A percentile compares a stretch with the other conserved stretches of the same genome.
These are phyloP conservation scores for Colletotrichum sp. DNA, from an alignment of 2,329 filamentous ascomycete species.

Conservation along the genomic window DNA sequence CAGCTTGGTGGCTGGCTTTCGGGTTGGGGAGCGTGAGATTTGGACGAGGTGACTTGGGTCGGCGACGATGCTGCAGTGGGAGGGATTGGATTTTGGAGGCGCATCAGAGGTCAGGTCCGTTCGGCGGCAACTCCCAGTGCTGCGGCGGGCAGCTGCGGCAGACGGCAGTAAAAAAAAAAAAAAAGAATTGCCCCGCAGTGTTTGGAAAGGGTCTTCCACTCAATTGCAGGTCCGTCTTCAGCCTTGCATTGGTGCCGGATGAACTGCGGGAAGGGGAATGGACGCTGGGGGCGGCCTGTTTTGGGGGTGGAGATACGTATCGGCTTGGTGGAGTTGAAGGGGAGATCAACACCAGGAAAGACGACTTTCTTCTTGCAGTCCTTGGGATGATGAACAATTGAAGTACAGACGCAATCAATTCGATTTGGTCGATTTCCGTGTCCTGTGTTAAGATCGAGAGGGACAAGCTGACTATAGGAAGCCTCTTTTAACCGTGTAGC, in stretches of 20 bases:
- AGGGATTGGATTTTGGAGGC: background rate
- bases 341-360: background rate
- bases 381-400: background rate
- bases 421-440: background rate
- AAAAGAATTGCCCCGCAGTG: background rate
- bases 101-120: background rate
- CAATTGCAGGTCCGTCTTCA: background rate
- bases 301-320: background rate
- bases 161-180: background rate
- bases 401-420: background rate
- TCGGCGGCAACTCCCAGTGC: background rate
- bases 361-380: background rate
- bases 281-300: background rate
- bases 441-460: background rate
- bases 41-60: slow-evolving; percentile 16
- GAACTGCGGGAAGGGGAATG: background rate
- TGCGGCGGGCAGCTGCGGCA: background rate
- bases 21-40: background rate
- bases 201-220: background rate
- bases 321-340: background rate
- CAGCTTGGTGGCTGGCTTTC: background rate
- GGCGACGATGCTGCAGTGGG: slow-evolving; percentile 19
- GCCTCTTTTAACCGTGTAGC: background rate
- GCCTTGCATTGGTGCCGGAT: slow-evolving; percentile 1
- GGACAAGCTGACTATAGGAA: background rate